Percentiles rank a stretch among this genome's conserved stretches.
Conservation (phyloP, 345 rosid species). For the Citrus trifoliata region DNA sequence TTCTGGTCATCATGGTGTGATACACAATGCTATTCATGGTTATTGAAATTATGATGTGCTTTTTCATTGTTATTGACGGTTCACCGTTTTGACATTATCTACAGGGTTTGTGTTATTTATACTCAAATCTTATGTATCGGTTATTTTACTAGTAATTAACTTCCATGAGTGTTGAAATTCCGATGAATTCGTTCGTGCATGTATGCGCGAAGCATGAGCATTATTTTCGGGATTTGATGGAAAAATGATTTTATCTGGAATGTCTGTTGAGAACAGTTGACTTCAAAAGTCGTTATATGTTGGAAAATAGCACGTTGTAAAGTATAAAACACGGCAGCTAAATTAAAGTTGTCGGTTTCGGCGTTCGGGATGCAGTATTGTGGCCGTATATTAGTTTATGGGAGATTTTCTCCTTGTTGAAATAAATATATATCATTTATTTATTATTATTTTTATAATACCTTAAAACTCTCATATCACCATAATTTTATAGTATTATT, state of each 20-base stretch:
- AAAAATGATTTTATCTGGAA: not conserved
- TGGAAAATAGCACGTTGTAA: not conserved
- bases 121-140: not conserved
- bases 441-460: no score
- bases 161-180: not conserved
- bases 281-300: not conserved
- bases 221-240: not conserved
- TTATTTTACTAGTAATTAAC: not conserved
- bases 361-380: no score
- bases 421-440: no score
- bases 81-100: not conserved
- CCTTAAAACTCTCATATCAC: no score
- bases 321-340: no score
- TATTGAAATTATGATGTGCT: not conserved
- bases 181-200: not conserved
- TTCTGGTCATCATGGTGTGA: not conserved
- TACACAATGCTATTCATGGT: not conserved
- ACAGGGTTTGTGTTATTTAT: not conserved
- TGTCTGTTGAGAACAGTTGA: not conserved
- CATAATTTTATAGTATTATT: no score
- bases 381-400: no score
- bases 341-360: no score
- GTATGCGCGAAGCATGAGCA: not conserved
- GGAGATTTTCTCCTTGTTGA: no score
- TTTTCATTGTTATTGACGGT: not conserved